Evolutionary conservation across 495 filamentous ascomycete species (phyloP), one percentile per base, ranked within the genome.

Genomic region (Aspergillus carlsbadensis): DNA sequence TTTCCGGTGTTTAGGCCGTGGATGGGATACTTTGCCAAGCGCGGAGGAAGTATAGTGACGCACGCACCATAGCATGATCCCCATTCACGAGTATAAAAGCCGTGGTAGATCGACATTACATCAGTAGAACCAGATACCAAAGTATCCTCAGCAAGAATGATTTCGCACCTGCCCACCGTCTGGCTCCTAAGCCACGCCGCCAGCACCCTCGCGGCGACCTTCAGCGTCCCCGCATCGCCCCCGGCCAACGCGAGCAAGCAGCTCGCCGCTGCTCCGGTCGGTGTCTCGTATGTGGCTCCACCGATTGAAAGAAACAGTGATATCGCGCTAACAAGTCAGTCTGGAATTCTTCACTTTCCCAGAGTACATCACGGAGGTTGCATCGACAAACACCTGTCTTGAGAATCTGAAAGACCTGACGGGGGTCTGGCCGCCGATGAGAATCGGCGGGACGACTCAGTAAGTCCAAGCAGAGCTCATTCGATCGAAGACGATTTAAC

Each of bases 311-410:
- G n/a, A 21, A 24, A 39, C 39, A 50, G 10, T 46, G 5, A 8
- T 10, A 20, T 21, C 31, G 3, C 24, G 10, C 46, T 63, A 24
- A 54, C 26, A 2, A 5, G 6, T 0, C 24, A 79, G 75, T 7
- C 76, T 84, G 48, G 81, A 85, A 50, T 84, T 85, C 65, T 85
- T 86, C 57, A 71, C 81, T 0, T 84, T 84, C 48, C 83, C 83
- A 0, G 78, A 73, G 0, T 86, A 85, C 61, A 76, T 84, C 52
- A 74, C 69, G 35, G 78, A 82, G 50, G 79, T 84, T 10, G 75
- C 69, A 1, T 69, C 76, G 3, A 86, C 82, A 1, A 74, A 65
- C 1, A 75, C 79, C 59, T 85, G 83, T 58, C 67, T 85, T 5
- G 64, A 75, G 17, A 84, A 83, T 59, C 73, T 84, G 65, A 75